Base-by-base conservation (phyloP, 441 rosid species). In the Gossypium schwendimanii region DNA sequence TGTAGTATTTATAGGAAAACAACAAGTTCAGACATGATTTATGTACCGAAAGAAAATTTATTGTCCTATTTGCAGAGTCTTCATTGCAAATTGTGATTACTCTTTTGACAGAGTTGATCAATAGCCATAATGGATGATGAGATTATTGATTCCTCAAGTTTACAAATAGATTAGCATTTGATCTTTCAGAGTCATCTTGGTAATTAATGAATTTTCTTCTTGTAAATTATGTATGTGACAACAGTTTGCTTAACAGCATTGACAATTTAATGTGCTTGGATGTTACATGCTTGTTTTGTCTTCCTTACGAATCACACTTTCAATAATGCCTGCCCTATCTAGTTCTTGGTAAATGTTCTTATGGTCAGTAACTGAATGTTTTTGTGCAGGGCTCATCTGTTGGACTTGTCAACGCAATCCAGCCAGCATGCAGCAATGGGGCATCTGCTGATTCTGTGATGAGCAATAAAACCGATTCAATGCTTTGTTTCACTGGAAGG, bases 381-480 rank as follows among this genome's bases (percentile, higher is more conserved):
- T 55, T 23, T 59, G 11, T 82, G 26, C 83, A 88, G 93, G 88
- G 85, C 10, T 87, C 87, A 68, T 82, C 90, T 55, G 79, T 72
- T 78, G 84, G 85, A 78, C 69, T 73, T 79, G 86, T 77, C 28
- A 90, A 79, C 36, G 62, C 85, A 6, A 67, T 72, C 63, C 93
- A 88, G 80, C 96, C 96, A 24, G 85, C 93, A 57, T 84, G 85
- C 66, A 93, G 97, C 84, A 87, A 85, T 73, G 88, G 84, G 14
- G 93, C 91, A 60, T 91, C 97, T 41, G 89, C 86, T 18, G 97
- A 88, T 76, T 90, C 92, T 24, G 73, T 84, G 75, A 82, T 84
- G 88, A 93, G 97, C 76, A 73, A 91, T 15, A 93, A 93, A 83
- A 93, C 99, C 1, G 98, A 96, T 76, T 90, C 98, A 12, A 70